Percentiles rank a stretch among this genome's conserved stretches.
phyloP scores from a whole-genome alignment of 306 rosid species.

The Medicago truncatula region DNA sequence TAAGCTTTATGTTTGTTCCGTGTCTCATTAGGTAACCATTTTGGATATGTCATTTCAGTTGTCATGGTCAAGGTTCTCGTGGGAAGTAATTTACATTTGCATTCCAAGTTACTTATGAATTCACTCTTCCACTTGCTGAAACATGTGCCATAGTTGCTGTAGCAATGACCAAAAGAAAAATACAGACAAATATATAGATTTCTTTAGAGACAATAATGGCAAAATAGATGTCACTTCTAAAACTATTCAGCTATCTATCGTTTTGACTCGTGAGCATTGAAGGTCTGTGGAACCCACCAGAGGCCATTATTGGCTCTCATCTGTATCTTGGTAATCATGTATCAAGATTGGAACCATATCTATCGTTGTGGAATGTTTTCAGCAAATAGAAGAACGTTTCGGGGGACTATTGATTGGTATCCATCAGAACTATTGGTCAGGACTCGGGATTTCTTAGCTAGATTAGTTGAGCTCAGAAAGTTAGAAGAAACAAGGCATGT shows the following conservation, averaged over 20 bases:
- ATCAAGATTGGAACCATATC: neutral
- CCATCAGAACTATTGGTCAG: no score
- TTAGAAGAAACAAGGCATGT: neutral
- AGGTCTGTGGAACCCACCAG: neutral
- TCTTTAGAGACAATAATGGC: neutral
- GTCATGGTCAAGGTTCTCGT: no score
- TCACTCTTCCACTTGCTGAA: constrained; percentile 1
- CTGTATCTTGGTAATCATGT: neutral
- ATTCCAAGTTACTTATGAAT: neutral
- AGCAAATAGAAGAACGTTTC: neutral
- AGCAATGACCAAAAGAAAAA: neutral
- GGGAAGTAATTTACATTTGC: no score
- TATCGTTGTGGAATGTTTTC: neutral
- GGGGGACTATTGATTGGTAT: neutral
- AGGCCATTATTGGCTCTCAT: neutral
- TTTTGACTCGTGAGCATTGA: neutral
- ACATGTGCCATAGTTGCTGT: neutral
- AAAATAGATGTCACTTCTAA: neutral
- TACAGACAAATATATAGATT: neutral
- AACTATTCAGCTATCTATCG: neutral
- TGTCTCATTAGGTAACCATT: neutral
- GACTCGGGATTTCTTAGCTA: neutral
- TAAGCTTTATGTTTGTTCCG: neutral
- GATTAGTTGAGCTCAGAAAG: neutral
- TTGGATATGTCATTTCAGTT: neutral